phyloP scores from a whole-genome alignment of 2,329 filamentous ascomycete species.

The Kalmusia sp. region DNA sequence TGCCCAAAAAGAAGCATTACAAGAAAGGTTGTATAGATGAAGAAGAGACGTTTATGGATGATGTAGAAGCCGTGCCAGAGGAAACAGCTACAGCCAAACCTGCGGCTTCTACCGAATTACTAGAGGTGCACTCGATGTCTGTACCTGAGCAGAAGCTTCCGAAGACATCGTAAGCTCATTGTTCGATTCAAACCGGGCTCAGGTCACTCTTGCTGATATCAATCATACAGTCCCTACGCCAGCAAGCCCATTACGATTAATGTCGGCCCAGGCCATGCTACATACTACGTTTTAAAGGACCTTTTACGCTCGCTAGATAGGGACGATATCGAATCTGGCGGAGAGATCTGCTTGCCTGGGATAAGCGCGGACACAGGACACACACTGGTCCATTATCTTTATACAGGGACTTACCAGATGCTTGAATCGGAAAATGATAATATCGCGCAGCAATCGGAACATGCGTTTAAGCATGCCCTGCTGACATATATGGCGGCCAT shows the following conservation, averaged over 20 bases:
- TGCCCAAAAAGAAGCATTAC: too few species aligned
- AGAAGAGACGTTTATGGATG: too few species aligned
- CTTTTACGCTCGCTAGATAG: constrained; percentile 1
- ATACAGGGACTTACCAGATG: constrained; percentile 4
- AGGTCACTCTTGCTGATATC: not conserved
- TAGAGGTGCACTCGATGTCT: too few species aligned
- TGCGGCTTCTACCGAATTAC: too few species aligned
- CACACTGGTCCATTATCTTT: constrained; percentile 10
- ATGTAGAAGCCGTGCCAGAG: too few species aligned
- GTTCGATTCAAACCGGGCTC: constrained; percentile 1
- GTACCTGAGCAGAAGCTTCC: too few species aligned
- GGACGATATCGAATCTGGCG: not conserved
- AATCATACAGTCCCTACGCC: constrained; percentile 4
- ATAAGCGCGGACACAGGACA: constrained; percentile 2
- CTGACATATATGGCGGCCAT: constrained; percentile 1
- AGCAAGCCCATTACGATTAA: constrained; percentile 1
- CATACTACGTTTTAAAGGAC: constrained; percentile 7
- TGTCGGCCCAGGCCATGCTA: not conserved
- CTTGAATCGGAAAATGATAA: not conserved
- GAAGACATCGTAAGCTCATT: too few species aligned
- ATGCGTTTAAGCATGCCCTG: constrained; percentile 6
- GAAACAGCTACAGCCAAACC: too few species aligned
- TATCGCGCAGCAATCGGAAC: constrained; percentile 2
- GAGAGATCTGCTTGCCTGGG: constrained; percentile 6
- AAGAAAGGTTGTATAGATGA: too few species aligned